phyloP scores from a whole-genome alignment of 2,329 filamentous ascomycete species.

The Xylaria digitata region DNA sequence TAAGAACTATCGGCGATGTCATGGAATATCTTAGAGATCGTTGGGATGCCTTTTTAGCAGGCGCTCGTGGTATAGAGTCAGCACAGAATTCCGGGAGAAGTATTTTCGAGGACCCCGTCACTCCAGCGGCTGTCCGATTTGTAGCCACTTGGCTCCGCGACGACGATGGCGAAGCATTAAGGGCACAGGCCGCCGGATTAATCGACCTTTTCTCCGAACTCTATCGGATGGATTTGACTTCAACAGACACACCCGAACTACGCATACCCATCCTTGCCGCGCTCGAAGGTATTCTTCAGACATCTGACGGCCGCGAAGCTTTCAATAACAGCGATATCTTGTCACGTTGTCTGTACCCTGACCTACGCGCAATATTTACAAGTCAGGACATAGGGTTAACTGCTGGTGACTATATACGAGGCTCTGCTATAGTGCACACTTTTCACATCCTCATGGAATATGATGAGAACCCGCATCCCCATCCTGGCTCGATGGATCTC shows the following conservation, averaged over 20 bases:
- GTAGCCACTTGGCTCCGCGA: constrained; percentile 76
- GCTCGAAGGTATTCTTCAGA: constrained; percentile 66
- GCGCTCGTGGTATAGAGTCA: constrained; percentile 56
- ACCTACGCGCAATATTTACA: constrained; percentile 31
- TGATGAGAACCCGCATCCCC: constrained; percentile 15
- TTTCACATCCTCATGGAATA: constrained; percentile 32
- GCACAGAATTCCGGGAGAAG: constrained; percentile 68
- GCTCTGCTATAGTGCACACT: constrained; percentile 33
- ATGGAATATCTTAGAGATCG: constrained; percentile 75
- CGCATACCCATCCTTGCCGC: constrained; percentile 68
- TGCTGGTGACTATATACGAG: constrained; percentile 35
- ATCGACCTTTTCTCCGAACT: constrained; percentile 73
- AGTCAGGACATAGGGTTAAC: constrained; percentile 8
- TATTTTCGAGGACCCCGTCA: constrained; percentile 65
- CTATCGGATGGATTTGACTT: constrained; percentile 55
- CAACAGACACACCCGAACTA: constrained; percentile 59
- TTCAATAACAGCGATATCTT: constrained; percentile 31
- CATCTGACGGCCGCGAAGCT: constrained; percentile 55
- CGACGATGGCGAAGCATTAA: constrained; percentile 70
- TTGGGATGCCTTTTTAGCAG: constrained; percentile 65
- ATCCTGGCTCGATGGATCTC: constrained; percentile 14
- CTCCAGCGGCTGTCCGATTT: constrained; percentile 67
- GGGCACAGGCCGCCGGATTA: constrained; percentile 67
- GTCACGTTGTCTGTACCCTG: constrained; percentile 29
- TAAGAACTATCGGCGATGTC: constrained; percentile 70